These are phyloP conservation scores for Suillus sp. DNA, from an alignment of 768 basidiomycete genomes.

Conservation along the genomic window DNA sequence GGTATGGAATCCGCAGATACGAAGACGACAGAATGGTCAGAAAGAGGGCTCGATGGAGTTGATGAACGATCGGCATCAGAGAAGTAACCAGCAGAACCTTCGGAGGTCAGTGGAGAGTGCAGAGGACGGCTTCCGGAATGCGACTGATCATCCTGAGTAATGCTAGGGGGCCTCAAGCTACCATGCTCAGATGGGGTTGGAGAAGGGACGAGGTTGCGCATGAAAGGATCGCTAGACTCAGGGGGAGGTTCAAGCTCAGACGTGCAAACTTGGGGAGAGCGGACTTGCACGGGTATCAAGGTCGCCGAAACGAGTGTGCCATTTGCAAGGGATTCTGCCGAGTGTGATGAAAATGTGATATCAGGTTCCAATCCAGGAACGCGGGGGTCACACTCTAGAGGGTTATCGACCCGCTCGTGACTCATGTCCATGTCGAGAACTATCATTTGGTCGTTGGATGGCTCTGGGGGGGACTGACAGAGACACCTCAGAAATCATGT, in stretches of 20 bases:
- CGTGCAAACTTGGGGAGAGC: not conserved
- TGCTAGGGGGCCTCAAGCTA: constrained; percentile 12
- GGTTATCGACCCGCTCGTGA: not conserved
- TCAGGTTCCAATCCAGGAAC: not conserved
- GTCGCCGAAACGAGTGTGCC: not conserved
- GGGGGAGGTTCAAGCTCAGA: not conserved
- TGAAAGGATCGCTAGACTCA: not conserved
- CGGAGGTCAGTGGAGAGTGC: not conserved
- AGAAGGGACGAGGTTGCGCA: constrained; percentile 18
- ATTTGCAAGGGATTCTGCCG: constrained; percentile 1
- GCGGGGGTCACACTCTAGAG: not conserved
- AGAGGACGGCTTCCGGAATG: not conserved
- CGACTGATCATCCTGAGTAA: not conserved
- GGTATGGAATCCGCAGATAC: constrained; percentile 34
- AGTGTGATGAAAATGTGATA: not conserved
- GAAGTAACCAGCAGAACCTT: not conserved
- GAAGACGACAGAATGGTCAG: constrained; percentile 30
- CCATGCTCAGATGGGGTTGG: constrained; percentile 33
- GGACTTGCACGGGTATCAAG: not conserved
- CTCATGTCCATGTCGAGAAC: not conserved
- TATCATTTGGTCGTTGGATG: not conserved
- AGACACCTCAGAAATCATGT: not conserved
- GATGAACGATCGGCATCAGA: not conserved
- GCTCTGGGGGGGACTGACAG: not conserved
- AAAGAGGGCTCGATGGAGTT: constrained; percentile 12